Evolutionary conservation across 1,139 yeast species (phyloP).

Genomic region (Kurtzmaniella quercitrusa): DNA sequence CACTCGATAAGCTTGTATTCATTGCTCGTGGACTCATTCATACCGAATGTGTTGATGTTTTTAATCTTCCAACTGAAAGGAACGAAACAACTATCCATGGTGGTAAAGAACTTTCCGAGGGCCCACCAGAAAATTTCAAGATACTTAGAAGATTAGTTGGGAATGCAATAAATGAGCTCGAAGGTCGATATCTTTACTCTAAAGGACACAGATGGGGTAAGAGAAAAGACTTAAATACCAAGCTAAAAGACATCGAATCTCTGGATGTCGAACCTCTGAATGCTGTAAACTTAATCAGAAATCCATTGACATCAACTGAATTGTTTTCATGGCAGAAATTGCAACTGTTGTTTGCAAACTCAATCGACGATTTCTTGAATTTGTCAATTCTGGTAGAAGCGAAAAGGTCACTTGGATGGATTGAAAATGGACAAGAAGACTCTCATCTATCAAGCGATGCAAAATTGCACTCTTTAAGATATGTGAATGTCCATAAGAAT

Average conservation of each 20-base stretch:
- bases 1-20: constrained; percentile 9
- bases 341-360: constrained; percentile 4
- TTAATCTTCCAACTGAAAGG: constrained; percentile 21
- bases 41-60: constrained; percentile 18
- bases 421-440: background rate
- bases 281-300: constrained; percentile 5
- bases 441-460: background rate
- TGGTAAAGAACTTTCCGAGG: constrained; percentile 8
- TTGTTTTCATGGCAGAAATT: constrained; percentile 12
- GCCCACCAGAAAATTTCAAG: constrained; percentile 23
- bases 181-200: constrained; percentile 16
- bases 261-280: background rate
- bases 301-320: constrained; percentile 12
- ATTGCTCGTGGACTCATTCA: constrained; percentile 23
- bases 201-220: constrained; percentile 7
- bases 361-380: background rate
- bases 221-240: constrained; percentile 1
- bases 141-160: constrained; percentile 23
- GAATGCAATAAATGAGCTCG: constrained; percentile 13
- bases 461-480: constrained; percentile 3
- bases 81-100: constrained; percentile 9
- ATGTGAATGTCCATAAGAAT: constrained; percentile 7
- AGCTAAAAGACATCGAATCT: constrained; percentile 2
- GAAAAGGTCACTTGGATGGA: background rate
- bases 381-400: background rate